phyloP scores from a whole-genome alignment of 371 early-diverging fungal genomes.

The Mortierella sp. region DNA sequence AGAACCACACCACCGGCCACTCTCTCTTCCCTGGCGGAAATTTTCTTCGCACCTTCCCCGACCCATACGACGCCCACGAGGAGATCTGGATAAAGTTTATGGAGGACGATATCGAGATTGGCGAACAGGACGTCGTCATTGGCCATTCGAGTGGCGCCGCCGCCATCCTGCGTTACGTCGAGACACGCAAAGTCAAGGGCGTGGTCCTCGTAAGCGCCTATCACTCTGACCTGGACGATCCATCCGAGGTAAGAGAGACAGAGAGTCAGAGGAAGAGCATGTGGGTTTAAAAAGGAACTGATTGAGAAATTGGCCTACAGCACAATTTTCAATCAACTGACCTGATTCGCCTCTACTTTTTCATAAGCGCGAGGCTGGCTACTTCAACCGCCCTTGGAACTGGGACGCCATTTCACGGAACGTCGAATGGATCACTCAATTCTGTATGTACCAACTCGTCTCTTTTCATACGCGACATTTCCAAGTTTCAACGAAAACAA shows the following conservation, averaged over 20 bases:
- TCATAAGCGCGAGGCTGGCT: constrained; percentile 48
- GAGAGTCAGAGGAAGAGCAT: not conserved
- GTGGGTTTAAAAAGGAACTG: not conserved
- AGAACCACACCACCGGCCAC: constrained; percentile 15
- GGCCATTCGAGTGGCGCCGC: constrained; percentile 57
- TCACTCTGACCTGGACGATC: constrained; percentile 52
- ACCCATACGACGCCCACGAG: constrained; percentile 49
- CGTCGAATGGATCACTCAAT: constrained; percentile 53
- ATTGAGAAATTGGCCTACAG: too few species aligned
- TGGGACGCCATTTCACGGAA: constrained; percentile 57
- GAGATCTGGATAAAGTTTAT: constrained; percentile 53
- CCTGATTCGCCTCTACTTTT: not conserved
- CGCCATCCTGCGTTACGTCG: constrained; percentile 46
- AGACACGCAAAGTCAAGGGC: constrained; percentile 47
- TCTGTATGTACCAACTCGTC: constrained; percentile 24
- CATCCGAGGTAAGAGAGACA: constrained; percentile 39
- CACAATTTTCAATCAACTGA: not conserved
- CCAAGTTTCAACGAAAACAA: too few species aligned
- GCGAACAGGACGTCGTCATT: constrained; percentile 48
- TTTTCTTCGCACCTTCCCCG: constrained; percentile 52
- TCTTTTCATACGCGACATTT: not conserved
- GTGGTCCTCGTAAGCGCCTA: constrained; percentile 59
- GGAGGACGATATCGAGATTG: constrained; percentile 51
- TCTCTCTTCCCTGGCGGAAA: constrained; percentile 47
- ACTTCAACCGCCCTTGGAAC: constrained; percentile 58